Evolutionary conservation across 148 eudicot genomes (phyloP), one percentile per base, ranked within the genome.

Genomic region (Camellia lanceoleosa): DNA sequence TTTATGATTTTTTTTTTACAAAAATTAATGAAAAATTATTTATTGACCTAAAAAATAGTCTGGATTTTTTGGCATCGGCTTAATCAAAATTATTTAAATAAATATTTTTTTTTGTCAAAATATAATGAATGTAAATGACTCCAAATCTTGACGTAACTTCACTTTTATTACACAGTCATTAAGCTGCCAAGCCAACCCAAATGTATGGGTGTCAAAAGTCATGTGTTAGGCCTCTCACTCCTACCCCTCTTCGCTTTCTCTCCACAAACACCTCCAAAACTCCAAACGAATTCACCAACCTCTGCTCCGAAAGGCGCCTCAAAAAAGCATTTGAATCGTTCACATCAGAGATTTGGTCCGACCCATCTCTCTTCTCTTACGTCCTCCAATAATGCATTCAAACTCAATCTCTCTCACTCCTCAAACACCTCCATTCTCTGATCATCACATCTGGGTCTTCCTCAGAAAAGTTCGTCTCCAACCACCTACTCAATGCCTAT

Each of bases 401-500:
- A 46, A 74, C 58, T 74, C 80, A 81, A 30, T 91, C 94, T 1
- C 78, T 88, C 3, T 80, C 82, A 16, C 83, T 84, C 38, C 80
- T 86, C 69, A 87, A 88, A 76, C 95, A 92, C 80, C 85, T 94
- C 77, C 97, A 94, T 81, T 82, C 90, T 46, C 62, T 92, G 79
- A 84, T 85, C 61, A 84, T 89, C 16, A 82, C 92, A 42, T 86
- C 89, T 64, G 98, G 98, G 41, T 88, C 86, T 65, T 86, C 81
- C 13, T 44, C 76, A 23, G 85, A 86, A 85, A 92, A 82, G 85
- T 94, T 91, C 75, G 60, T 92, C 1, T 80, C 81, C 80, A 94
- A 94, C 78, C 91, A 91, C 70, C 80, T 94, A 2, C 73, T 94
- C 71, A 94, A 89, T 78, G 80, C 87, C 41, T 92, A 94, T 55